Evolutionary conservation across 1,139 yeast species (phyloP), one percentile per base, ranked within the genome.

Genomic region (Taphrina populina): DNA sequence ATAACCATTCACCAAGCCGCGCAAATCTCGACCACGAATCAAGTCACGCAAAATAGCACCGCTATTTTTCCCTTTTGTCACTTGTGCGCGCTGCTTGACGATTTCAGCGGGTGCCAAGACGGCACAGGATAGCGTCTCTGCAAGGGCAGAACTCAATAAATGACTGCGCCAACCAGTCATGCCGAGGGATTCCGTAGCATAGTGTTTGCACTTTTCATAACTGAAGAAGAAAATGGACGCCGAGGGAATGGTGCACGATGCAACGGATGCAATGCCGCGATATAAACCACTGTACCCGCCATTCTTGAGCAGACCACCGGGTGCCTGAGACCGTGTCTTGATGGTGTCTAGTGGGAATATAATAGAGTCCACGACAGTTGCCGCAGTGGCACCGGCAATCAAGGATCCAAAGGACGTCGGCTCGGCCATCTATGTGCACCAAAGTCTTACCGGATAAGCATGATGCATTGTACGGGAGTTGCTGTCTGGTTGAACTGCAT

Each of bases 41-140:
- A 83, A 81, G 17, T 75, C 67, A 44, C 86, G 69, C 61, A 88
- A 77, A 53, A 76, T 70, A 3, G 92, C 80, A 66, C 79, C 81
- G 60, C 81, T 37, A 74, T 0, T 94, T 81, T 0, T 84, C 73
- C 27, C 76, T 73, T 55, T 77, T 76, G 23, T 49, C 0, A 96
- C 84, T 69, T 92, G 99, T 0, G 97, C 87, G 59, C 97, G 75
- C 70, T 92, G 98, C 69, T 92, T 94, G 65, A 92, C 82, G 29
- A 92, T 95, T 66, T 92, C 99, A 0, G 95, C 95, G 0, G 99
- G 99, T 0, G 94, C 98, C 58, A 98, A 75, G 1, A 92, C 94
- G 57, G 84, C 71, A 67, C 99, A 92, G 0, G 98, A 45, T 6
- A 52, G 19, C 15, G 45, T 29, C 33, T 45, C 57, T 23, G 58